Base-by-base conservation (phyloP, 1,139 yeast genomes). In the Meyerozyma athensensis region DNA sequence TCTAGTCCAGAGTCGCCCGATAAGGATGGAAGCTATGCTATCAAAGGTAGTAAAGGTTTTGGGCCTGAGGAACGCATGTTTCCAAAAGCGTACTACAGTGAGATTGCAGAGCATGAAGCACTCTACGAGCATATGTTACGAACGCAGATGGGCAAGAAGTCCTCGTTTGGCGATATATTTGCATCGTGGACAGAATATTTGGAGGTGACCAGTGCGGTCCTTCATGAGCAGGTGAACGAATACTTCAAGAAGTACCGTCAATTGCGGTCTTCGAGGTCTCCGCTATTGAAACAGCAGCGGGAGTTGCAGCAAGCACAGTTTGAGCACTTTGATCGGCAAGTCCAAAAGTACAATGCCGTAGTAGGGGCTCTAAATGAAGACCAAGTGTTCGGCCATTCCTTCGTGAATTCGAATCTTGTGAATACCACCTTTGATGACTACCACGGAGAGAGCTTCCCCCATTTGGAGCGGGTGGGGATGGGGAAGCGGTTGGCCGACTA, bases 401-500 rank as follows among this genome's bases (percentile, higher is more conserved):
- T 69, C 7, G 61, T 64, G 12, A 53, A 52, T 41, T 30, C 39
- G 2, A 40, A 41, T 20, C 42, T 41, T 18, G 26, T 37, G n/a
- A 35, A 30, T n/a, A 21, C 19, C 16, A 30, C 26, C 33, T 19
- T 37, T 8, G 6, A 12, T 7, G 37, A 37, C 7, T 30, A 40
- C 16, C 42, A 39, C n/a, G 35, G 33, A 1, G 35, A 37, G 4
- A 66, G 61, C 3, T 45, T 63, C 9, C 58, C 63, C 2, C 45
- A 44, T 10, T 30, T 42, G 1, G 69, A 61, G 34, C 43, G 67
- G 26, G 34, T 48, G 4, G 68, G 68, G 0, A 43, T 58, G 46
- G 67, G 64, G 2, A 60, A 56, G 43, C 49, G 48, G 7, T 49
- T 69, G 34, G 60, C 60, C 2, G 74, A 68, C 39, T 62, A 59